Percentiles rank a stretch among this genome's conserved stretches.
phyloP scores from a whole-genome alignment of 768 basidiomycete species.

The Lanmaoa pseudosensibilis region DNA sequence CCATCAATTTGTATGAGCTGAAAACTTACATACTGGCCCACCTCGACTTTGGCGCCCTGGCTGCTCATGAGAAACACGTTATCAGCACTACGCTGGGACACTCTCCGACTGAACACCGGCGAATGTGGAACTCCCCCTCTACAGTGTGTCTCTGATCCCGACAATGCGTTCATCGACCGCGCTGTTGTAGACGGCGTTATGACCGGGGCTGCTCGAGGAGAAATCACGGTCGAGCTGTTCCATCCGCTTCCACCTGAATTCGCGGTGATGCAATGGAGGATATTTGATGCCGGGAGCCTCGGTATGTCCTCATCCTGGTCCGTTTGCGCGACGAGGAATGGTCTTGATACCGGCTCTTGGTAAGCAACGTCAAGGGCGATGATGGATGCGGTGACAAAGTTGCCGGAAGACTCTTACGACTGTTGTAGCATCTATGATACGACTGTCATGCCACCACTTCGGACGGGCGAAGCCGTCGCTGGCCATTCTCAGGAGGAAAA shows the following conservation, averaged over 20 bases:
- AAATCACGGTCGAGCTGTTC: slow-evolving; percentile 52
- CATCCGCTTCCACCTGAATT: slow-evolving; percentile 64
- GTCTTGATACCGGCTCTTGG: slow-evolving; percentile 5
- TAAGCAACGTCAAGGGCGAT: slow-evolving; percentile 62
- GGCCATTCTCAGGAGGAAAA: slow-evolving; percentile 8
- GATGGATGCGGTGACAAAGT: slow-evolving; percentile 57
- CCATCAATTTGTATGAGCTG: slow-evolving; percentile 41
- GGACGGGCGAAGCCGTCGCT: slow-evolving; percentile 16
- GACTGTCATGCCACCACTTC: slow-evolving; percentile 37
- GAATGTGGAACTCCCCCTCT: slow-evolving; percentile 64
- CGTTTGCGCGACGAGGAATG: not conserved
- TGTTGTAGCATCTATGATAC: slow-evolving; percentile 52
- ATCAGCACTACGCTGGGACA: slow-evolving; percentile 45
- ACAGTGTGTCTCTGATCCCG: too few species aligned
- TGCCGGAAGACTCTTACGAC: slow-evolving; percentile 42
- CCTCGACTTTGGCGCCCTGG: slow-evolving; percentile 58
- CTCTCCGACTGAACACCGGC: slow-evolving; percentile 41
- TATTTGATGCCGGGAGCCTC: slow-evolving; percentile 62
- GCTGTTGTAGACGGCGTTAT: slow-evolving; percentile 62
- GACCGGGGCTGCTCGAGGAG: slow-evolving; percentile 50
- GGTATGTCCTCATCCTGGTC: slow-evolving; percentile 36
- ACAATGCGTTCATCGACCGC: slow-evolving; percentile 42
- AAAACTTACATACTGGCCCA: slow-evolving; percentile 47
- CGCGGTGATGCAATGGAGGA: slow-evolving; percentile 58
- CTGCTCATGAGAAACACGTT: slow-evolving; percentile 52